Conservation (phyloP, 2,329 filamentous ascomycete species). For the Leptographium wingfieldii region DNA sequence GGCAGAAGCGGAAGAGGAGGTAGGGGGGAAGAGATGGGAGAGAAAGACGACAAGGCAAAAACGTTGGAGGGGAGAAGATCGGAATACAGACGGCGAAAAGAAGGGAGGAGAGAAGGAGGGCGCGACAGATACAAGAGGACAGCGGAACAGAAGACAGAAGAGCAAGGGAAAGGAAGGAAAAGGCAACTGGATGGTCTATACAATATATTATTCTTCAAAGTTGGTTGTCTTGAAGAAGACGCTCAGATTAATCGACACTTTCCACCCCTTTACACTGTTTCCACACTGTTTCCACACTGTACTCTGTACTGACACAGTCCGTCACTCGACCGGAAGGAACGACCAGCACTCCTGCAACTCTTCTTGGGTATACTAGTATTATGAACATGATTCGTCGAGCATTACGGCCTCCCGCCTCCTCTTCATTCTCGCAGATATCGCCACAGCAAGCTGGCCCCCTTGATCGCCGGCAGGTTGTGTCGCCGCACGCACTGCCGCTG, state of each 20-base stretch:
- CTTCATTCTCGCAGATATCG: constrained; percentile 2
- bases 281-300: no score
- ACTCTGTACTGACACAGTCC: no score
- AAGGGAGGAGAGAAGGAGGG: neutral
- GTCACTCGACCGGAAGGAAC: neutral
- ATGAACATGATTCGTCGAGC: neutral
- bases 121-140: neutral
- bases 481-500: neutral
- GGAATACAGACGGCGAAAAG: neutral
- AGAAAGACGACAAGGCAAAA: neutral
- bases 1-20: constrained; percentile 48
- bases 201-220: no score
- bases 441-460: constrained; percentile 9
- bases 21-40: neutral
- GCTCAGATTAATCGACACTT: no score
- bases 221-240: no score
- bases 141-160: neutral
- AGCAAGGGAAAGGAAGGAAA: neutral
- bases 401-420: neutral
- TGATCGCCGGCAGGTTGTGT: constrained; percentile 5
- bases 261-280: no score
- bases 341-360: neutral
- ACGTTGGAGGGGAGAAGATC: neutral
- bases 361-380: neutral
- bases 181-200: no score